Percentiles rank a stretch among this genome's conserved stretches.
Evolutionary conservation across 1,284 basidiomycete genomes (phyloP).

Genomic region (Trichosporon sp.): DNA sequence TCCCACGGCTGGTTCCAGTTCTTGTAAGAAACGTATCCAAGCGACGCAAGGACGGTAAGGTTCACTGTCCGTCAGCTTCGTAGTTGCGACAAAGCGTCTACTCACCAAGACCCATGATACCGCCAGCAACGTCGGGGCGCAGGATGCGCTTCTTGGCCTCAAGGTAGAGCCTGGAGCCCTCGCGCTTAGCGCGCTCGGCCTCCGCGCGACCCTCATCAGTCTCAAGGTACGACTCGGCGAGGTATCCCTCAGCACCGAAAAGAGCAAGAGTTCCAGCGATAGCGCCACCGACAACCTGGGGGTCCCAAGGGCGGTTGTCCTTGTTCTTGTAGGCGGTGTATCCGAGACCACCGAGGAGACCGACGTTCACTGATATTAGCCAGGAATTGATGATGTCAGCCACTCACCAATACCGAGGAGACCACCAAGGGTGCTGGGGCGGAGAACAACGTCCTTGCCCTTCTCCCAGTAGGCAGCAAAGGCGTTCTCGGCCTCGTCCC

Average conservation of each 20-base stretch:
- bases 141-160: constrained; percentile 66
- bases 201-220: constrained; percentile 66
- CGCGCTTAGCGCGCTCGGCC: constrained; percentile 64
- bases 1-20: constrained; percentile 77
- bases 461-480: constrained; percentile 63
- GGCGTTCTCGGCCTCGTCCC: constrained; percentile 63
- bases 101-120: constrained; percentile 67
- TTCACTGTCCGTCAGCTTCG: constrained; percentile 62
- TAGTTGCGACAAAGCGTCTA: constrained; percentile 22
- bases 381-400: constrained; percentile 36
- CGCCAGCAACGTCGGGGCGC: constrained; percentile 70
- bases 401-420: constrained; percentile 68
- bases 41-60: constrained; percentile 66
- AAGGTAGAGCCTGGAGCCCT: constrained; percentile 66
- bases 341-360: constrained; percentile 66
- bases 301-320: constrained; percentile 65
- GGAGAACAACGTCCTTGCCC: constrained; percentile 66
- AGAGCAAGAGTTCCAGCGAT: constrained; percentile 64
- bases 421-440: constrained; percentile 72
- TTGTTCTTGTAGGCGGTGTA: constrained; percentile 71
- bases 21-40: constrained; percentile 70
- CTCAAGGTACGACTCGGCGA: constrained; percentile 66
- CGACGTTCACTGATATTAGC: constrained; percentile 66
- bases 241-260: constrained; percentile 65
- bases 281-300: constrained; percentile 62